Percentiles rank a stretch among this genome's conserved stretches.
Conservation (phyloP, 148 eudicot genomes). For the Diospyros kaki region DNA sequence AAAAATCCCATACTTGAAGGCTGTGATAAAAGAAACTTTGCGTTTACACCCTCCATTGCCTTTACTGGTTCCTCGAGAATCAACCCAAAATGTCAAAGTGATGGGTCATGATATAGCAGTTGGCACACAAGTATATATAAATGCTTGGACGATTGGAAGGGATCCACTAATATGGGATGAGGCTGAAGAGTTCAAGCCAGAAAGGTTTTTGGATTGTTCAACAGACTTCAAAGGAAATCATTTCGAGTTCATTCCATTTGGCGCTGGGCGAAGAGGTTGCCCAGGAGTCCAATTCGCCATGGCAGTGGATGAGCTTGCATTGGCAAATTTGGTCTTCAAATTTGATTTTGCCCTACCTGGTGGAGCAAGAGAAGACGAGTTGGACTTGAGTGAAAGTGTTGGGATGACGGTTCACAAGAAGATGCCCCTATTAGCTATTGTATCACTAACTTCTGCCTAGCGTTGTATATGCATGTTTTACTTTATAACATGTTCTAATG, state of each 20-base stretch:
- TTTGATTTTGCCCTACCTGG: slow-evolving; percentile 25
- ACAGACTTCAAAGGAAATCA: slow-evolving; percentile 24
- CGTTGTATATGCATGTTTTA: too few species aligned
- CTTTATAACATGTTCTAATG: too few species aligned
- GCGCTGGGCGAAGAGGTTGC: slow-evolving; percentile 31
- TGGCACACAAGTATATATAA: background rate
- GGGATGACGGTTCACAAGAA: slow-evolving; percentile 18
- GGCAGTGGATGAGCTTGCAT: slow-evolving; percentile 18
- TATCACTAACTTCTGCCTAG: background rate
- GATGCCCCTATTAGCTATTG: slow-evolving; percentile 17
- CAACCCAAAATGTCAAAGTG: background rate
- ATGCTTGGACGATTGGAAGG: slow-evolving; percentile 4
- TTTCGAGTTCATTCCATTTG: slow-evolving; percentile 28
- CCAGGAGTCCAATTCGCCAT: slow-evolving; percentile 26
- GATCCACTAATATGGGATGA: slow-evolving; percentile 24
- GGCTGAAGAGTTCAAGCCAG: slow-evolving; percentile 25
- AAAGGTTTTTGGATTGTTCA: slow-evolving; percentile 26
- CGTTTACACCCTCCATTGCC: background rate
- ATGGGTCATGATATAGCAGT: background rate
- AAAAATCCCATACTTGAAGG: slow-evolving; percentile 2
- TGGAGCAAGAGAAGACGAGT: slow-evolving; percentile 9
- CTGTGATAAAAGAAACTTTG: background rate
- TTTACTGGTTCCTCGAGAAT: background rate
- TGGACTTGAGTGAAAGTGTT: slow-evolving; percentile 18
- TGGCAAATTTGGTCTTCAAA: slow-evolving; percentile 26